These are phyloP conservation scores for Ulota crispa DNA, from an alignment of 225 moss, liverwort and hornwort genomes.

Conservation along the genomic window DNA sequence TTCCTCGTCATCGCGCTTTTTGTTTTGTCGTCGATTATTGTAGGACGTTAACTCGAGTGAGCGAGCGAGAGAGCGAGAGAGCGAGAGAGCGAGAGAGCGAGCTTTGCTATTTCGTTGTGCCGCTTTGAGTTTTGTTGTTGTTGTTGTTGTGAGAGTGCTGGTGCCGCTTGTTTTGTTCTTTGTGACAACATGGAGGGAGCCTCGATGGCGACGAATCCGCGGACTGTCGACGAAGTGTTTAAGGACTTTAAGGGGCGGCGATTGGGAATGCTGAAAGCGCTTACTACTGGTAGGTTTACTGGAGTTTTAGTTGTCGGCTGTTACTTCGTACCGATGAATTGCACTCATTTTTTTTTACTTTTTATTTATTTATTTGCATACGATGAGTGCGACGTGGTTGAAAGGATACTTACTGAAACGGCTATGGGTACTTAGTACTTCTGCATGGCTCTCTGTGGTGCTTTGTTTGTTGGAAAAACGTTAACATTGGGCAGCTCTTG, in stretches of 20 bases:
- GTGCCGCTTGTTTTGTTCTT: conserved; percentile 21
- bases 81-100: no score
- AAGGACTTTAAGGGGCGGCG: conserved; percentile 75
- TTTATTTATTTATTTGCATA: neutral
- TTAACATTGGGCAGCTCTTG: conserved; percentile 5
- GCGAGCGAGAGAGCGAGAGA: no score
- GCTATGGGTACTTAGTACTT: neutral
- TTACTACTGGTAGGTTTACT: conserved; percentile 49
- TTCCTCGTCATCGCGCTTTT: conserved; percentile 26
- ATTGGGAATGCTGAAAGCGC: conserved; percentile 75
- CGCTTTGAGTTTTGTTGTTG: neutral
- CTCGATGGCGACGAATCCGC: conserved; percentile 66
- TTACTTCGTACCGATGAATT: conserved; percentile 15
- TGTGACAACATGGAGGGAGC: conserved; percentile 61
- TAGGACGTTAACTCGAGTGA: neutral
- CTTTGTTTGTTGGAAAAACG: conserved; percentile 19
- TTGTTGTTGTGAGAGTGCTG: neutral
- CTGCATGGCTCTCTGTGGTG: conserved; percentile 13
- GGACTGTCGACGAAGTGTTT: conserved; percentile 66
- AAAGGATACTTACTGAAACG: neutral
- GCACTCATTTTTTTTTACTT: conserved; percentile 20
- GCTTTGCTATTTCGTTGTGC: neutral
- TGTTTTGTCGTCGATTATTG: conserved; percentile 1
- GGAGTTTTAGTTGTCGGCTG: conserved; percentile 13
- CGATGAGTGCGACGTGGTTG: conserved; percentile 10